phyloP scores from a whole-genome alignment of 352 stramenopile species.

The Globisporangium barbulae region DNA sequence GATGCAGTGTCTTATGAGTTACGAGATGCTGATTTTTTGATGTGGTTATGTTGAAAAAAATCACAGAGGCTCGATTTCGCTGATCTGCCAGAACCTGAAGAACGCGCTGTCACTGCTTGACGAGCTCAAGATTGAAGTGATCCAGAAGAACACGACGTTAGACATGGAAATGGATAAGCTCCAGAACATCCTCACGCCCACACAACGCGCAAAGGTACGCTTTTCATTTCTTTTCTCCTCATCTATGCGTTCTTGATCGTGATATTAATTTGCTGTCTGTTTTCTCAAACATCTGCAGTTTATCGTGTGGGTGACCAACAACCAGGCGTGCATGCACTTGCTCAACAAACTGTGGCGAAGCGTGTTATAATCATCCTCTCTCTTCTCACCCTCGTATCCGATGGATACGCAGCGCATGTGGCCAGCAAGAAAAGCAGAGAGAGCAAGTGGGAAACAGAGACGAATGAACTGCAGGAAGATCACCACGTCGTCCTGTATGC shows the following conservation, averaged over 20 bases:
- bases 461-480: slow-evolving; percentile 1
- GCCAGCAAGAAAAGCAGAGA: background rate
- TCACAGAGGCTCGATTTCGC: slow-evolving; percentile 46
- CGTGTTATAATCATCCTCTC: slow-evolving; percentile 59
- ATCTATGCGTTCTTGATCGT: background rate
- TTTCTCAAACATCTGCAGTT: slow-evolving; percentile 49
- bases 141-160: slow-evolving; percentile 90
- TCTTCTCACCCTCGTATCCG: background rate
- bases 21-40: slow-evolving; percentile 7
- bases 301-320: slow-evolving; percentile 95
- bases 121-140: slow-evolving; percentile 87
- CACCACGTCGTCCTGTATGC: background rate
- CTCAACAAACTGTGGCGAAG: slow-evolving; percentile 96
- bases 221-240: background rate
- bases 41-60: background rate
- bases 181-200: slow-evolving; percentile 92
- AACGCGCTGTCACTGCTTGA: slow-evolving; percentile 81
- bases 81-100: slow-evolving; percentile 90
- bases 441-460: background rate
- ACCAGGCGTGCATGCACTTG: slow-evolving; percentile 94
- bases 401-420: slow-evolving; percentile 8
- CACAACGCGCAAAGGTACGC: slow-evolving; percentile 87
- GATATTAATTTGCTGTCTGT: slow-evolving; percentile 2
- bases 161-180: slow-evolving; percentile 94
- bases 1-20: background rate